phyloP scores from a whole-genome alignment of 768 basidiomycete species.

The Russula abietina region DNA sequence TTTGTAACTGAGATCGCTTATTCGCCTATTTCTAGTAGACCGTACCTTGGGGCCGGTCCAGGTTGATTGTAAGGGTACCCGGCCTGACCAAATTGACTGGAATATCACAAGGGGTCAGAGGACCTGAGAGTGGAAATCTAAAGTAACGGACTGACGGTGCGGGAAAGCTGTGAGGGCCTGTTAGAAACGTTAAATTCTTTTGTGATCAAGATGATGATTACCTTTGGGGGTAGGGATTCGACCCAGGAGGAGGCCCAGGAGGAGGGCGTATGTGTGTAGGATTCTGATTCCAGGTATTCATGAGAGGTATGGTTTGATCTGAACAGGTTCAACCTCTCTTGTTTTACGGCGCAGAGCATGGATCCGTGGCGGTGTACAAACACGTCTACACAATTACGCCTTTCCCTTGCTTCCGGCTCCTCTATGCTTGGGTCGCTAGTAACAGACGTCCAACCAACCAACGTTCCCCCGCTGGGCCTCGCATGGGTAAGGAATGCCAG shows the following conservation, averaged over 20 bases:
- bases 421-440: too few relatives aligned
- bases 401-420: too few relatives aligned
- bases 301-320: slow-evolving; percentile 8
- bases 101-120: slow-evolving; percentile 6
- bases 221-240: slow-evolving; percentile 3
- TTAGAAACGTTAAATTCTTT: background rate
- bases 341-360: background rate
- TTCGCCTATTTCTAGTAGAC: slow-evolving; percentile 9
- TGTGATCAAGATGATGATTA: background rate
- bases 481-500: too few relatives aligned
- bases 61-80: slow-evolving; percentile 20
- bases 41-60: slow-evolving; percentile 23
- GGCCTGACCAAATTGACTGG: slow-evolving; percentile 8
- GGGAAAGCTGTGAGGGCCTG: slow-evolving; percentile 10
- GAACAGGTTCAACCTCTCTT: background rate
- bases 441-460: too few relatives aligned
- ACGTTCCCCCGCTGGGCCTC: too few relatives aligned
- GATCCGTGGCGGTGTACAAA: background rate
- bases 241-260: slow-evolving; percentile 10
- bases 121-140: background rate
- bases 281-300: slow-evolving; percentile 11
- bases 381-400: background rate
- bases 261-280: slow-evolving; percentile 10
- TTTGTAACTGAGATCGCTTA: background rate
- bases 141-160: slow-evolving; percentile 11